Evolutionary conservation across 495 filamentous ascomycete species (phyloP).

Genomic region (Talaromyces borbonicus): DNA sequence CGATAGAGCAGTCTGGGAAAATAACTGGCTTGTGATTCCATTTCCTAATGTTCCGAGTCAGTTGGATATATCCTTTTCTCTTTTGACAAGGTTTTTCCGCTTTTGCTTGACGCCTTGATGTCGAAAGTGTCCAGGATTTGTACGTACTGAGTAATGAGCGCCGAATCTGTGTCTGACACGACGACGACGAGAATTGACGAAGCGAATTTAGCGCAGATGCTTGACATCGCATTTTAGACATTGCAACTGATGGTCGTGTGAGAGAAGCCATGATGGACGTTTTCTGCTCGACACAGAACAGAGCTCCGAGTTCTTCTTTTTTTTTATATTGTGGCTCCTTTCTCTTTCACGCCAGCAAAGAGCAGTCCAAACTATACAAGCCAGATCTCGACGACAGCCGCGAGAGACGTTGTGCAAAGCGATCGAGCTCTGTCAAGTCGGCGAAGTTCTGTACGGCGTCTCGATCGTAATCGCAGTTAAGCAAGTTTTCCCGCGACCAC

Average conservation of each 20-base stretch:
- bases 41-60: not conserved
- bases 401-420: no score
- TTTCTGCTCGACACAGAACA: no score
- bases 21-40: conserved; percentile 5
- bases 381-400: no score
- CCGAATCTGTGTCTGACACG: not conserved
- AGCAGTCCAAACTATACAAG: not conserved
- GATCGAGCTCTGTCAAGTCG: no score
- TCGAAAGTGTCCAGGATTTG: not conserved
- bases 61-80: not conserved
- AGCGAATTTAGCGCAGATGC: not conserved
- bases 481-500: conserved; percentile 3
- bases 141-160: not conserved
- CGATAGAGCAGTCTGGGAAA: conserved; percentile 7
- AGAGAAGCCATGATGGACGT: not conserved
- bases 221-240: conserved; percentile 1
- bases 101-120: no score
- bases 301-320: no score
- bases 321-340: not conserved
- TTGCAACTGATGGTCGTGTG: not conserved
- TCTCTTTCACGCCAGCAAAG: not conserved
- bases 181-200: not conserved
- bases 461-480: not conserved
- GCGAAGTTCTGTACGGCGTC: no score
- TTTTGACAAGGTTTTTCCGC: not conserved